Evolutionary conservation across 2,329 filamentous ascomycete species (phyloP), one percentile per base, ranked within the genome.

Genomic region (Cryoendolithus antarcticus): DNA sequence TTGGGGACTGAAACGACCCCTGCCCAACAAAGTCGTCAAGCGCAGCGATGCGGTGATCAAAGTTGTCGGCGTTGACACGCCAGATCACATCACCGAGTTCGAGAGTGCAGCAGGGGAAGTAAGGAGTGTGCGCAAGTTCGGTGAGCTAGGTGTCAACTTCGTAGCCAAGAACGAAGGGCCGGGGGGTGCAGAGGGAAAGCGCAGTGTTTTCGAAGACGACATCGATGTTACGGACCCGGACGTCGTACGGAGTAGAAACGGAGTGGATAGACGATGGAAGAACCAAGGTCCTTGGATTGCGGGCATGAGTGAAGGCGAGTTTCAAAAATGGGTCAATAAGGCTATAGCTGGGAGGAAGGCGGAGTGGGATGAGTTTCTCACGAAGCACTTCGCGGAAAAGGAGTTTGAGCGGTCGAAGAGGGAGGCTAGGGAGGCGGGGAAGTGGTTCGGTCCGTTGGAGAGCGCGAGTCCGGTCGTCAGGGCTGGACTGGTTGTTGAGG

Each of bases 11-110:
- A 96, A 96, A 66, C 72, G 89, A 40, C 71, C 86, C 1, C 68
- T 96, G 4, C 89, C 89, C 1, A 64, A 80, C 6, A 80, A 80
- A 58, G 78, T 81, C 3, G 88, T 85, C 4, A 74, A 77, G 12
- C 75, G 75, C 39, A 77, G 77, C 5, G 66, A 62, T 33, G 79
- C 77, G n/a, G 83, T 86, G 36, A 73, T 94, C 39, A 76, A 84
- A 47, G 65, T 96, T 50, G 77, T 77, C 52, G 73, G 81, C 44
- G 72, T 93, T 47, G 89, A 96, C 65, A 83, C 85, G 2, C 74
- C 78, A 50, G 86, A 95, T 62, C 82, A 86, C 58, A 72, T 95
- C 49, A 94, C 88, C 56, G 86, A 95, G 55, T 96, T 86, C 62
- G 71, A 77, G 46, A 86, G 83, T 30, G 82, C 86, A 0, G 74